These are phyloP conservation scores for Mycena latifolia DNA, from an alignment of 768 basidiomycete species.

Conservation along the genomic window DNA sequence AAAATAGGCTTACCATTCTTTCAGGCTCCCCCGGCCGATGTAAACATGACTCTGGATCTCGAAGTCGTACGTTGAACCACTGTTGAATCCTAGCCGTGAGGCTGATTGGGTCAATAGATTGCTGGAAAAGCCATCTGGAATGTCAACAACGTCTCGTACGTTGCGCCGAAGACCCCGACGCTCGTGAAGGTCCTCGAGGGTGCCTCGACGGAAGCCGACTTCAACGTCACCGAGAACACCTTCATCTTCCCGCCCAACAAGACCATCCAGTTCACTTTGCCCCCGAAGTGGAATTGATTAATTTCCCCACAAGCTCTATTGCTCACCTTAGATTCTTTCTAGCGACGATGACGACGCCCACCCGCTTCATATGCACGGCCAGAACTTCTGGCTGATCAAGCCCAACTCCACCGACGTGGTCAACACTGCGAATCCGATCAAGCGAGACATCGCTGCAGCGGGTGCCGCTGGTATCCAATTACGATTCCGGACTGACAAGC, in stretches of 20 bases:
- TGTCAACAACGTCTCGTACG: slow-evolving; percentile 48
- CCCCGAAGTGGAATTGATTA: slow-evolving; percentile 41
- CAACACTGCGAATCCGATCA: slow-evolving; percentile 64
- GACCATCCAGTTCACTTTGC: slow-evolving; percentile 54
- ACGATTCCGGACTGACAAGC: slow-evolving; percentile 68
- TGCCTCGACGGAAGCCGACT: slow-evolving; percentile 40
- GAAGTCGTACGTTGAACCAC: slow-evolving; percentile 37
- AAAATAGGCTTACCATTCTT: too few relatives aligned
- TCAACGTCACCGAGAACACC: too few relatives aligned
- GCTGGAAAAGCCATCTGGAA: slow-evolving; percentile 45
- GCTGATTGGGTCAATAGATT: slow-evolving; percentile 15
- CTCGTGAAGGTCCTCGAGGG: slow-evolving; percentile 51
- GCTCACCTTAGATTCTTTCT: background rate
- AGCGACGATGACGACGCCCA: slow-evolving; percentile 17
- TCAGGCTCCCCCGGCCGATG: slow-evolving; percentile 40
- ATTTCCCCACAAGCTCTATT: slow-evolving; percentile 35
- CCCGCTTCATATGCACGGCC: slow-evolving; percentile 47
- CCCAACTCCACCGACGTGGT: slow-evolving; percentile 44
- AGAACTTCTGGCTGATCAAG: slow-evolving; percentile 57
- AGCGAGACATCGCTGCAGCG: slow-evolving; percentile 40
- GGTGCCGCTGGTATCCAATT: slow-evolving; percentile 47
- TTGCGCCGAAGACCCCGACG: slow-evolving; percentile 35
- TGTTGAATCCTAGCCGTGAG: slow-evolving; percentile 41
- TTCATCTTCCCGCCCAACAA: too few relatives aligned
- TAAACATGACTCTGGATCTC: slow-evolving; percentile 15